These are phyloP conservation scores for Trichosporon sp. DNA, from an alignment of 1,284 basidiomycete genomes.

Conservation along the genomic window DNA sequence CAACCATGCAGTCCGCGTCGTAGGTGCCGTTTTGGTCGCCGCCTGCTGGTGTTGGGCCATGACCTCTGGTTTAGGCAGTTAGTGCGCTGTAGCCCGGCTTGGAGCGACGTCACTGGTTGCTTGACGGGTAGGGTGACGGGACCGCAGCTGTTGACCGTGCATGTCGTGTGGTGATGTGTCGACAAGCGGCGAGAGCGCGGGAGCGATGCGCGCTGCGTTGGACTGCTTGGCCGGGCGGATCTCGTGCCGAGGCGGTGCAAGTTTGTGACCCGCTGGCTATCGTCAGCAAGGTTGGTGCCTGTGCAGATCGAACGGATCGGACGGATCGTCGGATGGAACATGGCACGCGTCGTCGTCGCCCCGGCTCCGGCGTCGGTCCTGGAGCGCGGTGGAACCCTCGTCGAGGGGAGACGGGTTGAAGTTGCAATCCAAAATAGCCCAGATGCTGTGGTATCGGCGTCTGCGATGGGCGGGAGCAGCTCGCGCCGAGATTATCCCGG, in stretches of 20 bases:
- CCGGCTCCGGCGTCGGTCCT: not conserved
- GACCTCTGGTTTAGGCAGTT: no score
- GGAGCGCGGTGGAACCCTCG: no score
- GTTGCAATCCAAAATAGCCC: not conserved
- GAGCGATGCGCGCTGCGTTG: no score
- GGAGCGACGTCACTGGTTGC: no score
- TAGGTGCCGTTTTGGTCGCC: no score
- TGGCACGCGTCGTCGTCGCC: not conserved
- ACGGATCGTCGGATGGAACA: not conserved
- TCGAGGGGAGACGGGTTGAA: not conserved
- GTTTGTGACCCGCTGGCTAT: not conserved
- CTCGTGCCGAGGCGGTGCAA: not conserved
- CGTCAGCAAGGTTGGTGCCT: not conserved
- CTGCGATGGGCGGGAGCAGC: not conserved
- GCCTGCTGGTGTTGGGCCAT: no score
- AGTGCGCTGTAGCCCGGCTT: no score
- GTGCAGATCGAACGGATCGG: not conserved
- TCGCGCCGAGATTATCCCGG: not conserved
- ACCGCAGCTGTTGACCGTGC: no score
- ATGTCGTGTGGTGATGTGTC: no score
- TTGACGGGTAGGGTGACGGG: no score
- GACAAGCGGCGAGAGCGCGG: no score
- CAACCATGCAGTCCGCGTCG: no score
- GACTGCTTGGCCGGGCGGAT: not conserved
- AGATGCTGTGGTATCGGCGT: not conserved